Base-by-base conservation (phyloP, 1,139 yeast genomes). In the Taphrina pruni region DNA sequence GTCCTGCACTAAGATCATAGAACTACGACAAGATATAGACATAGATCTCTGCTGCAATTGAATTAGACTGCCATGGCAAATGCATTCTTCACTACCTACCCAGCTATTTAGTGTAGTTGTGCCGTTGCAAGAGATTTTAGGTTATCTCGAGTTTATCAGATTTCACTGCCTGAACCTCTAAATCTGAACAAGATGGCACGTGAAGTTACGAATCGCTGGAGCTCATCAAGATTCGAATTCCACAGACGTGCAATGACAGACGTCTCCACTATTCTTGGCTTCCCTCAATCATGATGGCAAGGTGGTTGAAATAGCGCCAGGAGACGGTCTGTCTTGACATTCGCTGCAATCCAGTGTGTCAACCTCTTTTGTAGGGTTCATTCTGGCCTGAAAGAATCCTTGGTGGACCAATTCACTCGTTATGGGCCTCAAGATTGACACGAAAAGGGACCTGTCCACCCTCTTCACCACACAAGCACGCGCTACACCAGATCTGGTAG, bases 391-490 rank as follows among this genome's bases (percentile, higher is more conserved):
- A 26, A 26, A 26, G 32, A 26, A 26, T 26, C 4, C 32, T 26
- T 2, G 32, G 32, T 2, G 32, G 32, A 26, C 32, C 32, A 26
- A 26, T 26, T n/a, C 54, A 26, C n/a, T n/a, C 54, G 54, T 21
- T n/a, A 58, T 58, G 62, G 36, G 17, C 8, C 57, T 43, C 43
- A 48, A 26, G 21, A 65, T 60, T 8, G 65, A 60, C 38, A 50
- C 57, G 35, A 50, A 17, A 17, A 60, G 38, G 26, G 65, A 60
- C 21, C 48, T 60, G 7, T 60, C 65, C 39, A 39, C 65, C 2
- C 58, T 60, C 2, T 51, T 60, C 36, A 39, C 38, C 20, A 11
- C 38, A 21, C 65, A 60, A 41, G 65, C 58, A 6, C 65, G 17
- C 35, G 56, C 11, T 6, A 60, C 65, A 1, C 65, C 65, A 0